These are phyloP conservation scores for Epichloe glyceriae DNA, from an alignment of 2,329 filamentous ascomycete species.

Conservation along the genomic window DNA sequence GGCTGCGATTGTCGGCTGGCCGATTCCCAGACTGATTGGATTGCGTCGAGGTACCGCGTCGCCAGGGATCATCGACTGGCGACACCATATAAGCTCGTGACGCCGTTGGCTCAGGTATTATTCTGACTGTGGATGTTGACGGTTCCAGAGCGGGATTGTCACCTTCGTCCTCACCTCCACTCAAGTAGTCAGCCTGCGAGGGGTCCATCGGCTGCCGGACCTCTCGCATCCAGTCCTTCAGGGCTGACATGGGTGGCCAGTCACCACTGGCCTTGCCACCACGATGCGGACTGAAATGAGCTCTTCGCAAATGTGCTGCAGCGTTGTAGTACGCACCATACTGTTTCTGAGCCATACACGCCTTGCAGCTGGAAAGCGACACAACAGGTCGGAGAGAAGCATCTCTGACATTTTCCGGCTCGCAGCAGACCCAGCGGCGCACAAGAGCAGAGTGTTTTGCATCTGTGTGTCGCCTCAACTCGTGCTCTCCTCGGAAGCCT, in stretches of 20 bases:
- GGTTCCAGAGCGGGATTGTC: slow-evolving; percentile 18
- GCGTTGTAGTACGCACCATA: slow-evolving; percentile 49
- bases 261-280: slow-evolving; percentile 45
- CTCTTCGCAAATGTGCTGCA: slow-evolving; percentile 42
- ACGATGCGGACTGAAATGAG: slow-evolving; percentile 43
- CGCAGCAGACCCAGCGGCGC: slow-evolving; percentile 43
- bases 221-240: slow-evolving; percentile 50
- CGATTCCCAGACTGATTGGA: slow-evolving; percentile 16
- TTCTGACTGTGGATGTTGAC: slow-evolving; percentile 1
- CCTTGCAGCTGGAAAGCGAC: slow-evolving; percentile 41
- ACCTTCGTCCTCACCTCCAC: slow-evolving; percentile 24
- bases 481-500: slow-evolving; percentile 84
- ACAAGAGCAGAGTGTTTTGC: slow-evolving; percentile 43
- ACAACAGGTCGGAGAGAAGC: slow-evolving; percentile 33
- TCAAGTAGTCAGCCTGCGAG: slow-evolving; percentile 3
- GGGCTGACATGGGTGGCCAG: slow-evolving; percentile 43
- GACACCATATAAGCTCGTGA: slow-evolving; percentile 4
- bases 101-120: slow-evolving; percentile 7
- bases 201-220: slow-evolving; percentile 36
- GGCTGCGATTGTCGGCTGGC: slow-evolving; percentile 28
- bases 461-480: slow-evolving; percentile 56
- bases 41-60: slow-evolving; percentile 14
- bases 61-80: slow-evolving; percentile 11
- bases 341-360: slow-evolving; percentile 41
- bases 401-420: slow-evolving; percentile 28